Evolutionary conservation across 2,329 filamentous ascomycete species (phyloP), one percentile per base, ranked within the genome.

Genomic region (Ceratocystis cacaofunesta): DNA sequence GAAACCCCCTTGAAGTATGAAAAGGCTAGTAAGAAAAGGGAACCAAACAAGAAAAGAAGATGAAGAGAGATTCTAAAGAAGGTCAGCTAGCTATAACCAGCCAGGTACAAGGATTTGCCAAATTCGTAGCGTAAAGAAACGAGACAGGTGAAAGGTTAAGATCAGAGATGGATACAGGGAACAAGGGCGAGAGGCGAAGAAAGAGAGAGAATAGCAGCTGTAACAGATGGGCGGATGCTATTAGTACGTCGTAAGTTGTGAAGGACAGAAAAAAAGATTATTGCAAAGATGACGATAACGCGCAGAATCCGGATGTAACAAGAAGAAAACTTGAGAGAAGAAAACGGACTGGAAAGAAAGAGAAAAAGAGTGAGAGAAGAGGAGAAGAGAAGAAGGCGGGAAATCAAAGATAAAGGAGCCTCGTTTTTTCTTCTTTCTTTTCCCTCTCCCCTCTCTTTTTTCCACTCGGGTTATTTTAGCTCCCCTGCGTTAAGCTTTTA

Each of bases 321-420:
- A 61, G 32, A 36, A 36, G 32, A 10, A 60, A 19, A 19, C 36
- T 15, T 4, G 36, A 61, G 36, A 61, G n/a, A 22, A 30, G 19
- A 12, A 62, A 62, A 48, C 7, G 5, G 19, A 48, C 28, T 15
- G n/a, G 7, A 30, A 46, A 62, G 36, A 62, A 28, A 62, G 28
- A 62, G 10, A 61, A 61, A 19, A 62, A 50, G 22, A 30, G 61
- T 10, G 43, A 50, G 43, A 41, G 68, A 69, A 44, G 52, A 66
- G 60, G 61, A 69, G 30, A 52, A 62, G 32, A 66, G 63, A 57
- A 67, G 63, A 48, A 62, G 28, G 44, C 10, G n/a, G 46, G 28
- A 62, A 61, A 61, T 28, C 60, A 19, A 30, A 19, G 17, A 66
- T 65, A 58, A 58, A 58, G 55, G 55, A 32, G 28, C 55, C 55